Percentiles rank a stretch among this genome's conserved stretches.
phyloP scores from a whole-genome alignment of 805 yeast genomes.

The Wickerhamomyces chaumierensis region DNA sequence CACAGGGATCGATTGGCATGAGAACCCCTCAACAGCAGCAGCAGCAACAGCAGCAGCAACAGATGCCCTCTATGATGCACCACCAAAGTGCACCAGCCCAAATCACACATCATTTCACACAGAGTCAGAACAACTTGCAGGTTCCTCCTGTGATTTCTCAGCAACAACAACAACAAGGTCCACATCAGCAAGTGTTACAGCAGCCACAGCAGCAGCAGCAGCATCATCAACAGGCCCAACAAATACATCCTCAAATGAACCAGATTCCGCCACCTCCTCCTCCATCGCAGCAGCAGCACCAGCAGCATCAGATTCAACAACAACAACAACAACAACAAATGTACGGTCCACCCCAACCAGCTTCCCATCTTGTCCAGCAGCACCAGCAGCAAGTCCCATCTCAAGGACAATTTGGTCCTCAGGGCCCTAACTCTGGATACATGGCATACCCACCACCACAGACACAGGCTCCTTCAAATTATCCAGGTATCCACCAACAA shows the following conservation, averaged over 20 bases:
- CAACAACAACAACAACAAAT: too few species aligned
- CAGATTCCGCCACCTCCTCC: too few species aligned
- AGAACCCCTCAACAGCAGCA: constrained; percentile 1
- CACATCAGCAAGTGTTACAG: constrained; percentile 23
- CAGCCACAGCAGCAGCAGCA: constrained; percentile 27
- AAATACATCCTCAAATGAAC: too few species aligned
- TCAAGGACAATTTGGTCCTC: too few species aligned
- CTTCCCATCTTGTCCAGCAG: not conserved
- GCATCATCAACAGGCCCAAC: too few species aligned
- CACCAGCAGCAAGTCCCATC: too few species aligned
- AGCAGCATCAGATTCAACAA: too few species aligned
- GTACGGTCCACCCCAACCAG: not conserved
- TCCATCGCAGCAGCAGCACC: too few species aligned
- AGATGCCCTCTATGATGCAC: constrained; percentile 1
- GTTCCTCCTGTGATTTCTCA: constrained; percentile 24
- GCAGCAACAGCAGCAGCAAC: not conserved
- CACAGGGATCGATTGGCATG: not conserved
- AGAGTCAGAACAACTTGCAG: constrained; percentile 21
- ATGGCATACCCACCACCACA: too few species aligned
- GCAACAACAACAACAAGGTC: constrained; percentile 21
- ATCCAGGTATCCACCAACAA: too few species aligned
- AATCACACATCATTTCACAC: constrained; percentile 8
- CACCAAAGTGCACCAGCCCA: constrained; percentile 9
- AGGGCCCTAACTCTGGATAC: too few species aligned
- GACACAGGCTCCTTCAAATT: too few species aligned